These are phyloP conservation scores for Dactylis glomerata DNA, from an alignment of 176 grass and related monocot genomes.

Conservation along the genomic window DNA sequence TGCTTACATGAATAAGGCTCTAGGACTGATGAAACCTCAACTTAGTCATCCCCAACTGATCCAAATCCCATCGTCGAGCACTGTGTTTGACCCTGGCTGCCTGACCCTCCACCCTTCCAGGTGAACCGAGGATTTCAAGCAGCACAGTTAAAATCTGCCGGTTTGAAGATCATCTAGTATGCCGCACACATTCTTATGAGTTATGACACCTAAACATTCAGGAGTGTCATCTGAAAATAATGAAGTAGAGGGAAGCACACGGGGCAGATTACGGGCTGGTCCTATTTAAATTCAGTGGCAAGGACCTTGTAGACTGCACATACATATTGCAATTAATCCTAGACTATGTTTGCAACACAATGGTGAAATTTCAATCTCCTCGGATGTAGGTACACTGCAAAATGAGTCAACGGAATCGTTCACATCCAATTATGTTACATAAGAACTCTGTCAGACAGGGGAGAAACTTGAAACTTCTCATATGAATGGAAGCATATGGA, in stretches of 20 bases:
- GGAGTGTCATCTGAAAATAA: neutral
- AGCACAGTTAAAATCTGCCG: too few relatives aligned
- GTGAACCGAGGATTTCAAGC: too few relatives aligned
- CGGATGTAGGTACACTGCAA: neutral
- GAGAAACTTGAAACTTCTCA: slow-evolving; percentile 37
- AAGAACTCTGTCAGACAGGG: neutral
- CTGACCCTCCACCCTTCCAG: too few relatives aligned
- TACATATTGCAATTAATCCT: neutral
- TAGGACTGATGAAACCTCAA: too few relatives aligned
- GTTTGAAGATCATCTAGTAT: too few relatives aligned
- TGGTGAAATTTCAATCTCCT: neutral
- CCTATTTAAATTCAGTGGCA: neutral
- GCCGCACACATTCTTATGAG: too few relatives aligned
- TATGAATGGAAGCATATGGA: slow-evolving; percentile 54
- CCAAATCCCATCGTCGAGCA: too few relatives aligned
- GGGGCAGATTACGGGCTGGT: neutral
- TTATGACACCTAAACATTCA: too few relatives aligned
- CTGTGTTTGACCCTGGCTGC: too few relatives aligned
- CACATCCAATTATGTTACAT: slow-evolving; percentile 19
- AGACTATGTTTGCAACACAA: neutral
- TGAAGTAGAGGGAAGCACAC: neutral
- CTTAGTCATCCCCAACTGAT: too few relatives aligned
- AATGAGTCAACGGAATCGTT: neutral
- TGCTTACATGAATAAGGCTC: too few relatives aligned
- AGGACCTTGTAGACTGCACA: neutral